Percentiles rank a stretch among this genome's conserved stretches.
Evolutionary conservation across 805 yeast species (phyloP).

Genomic region (Diddensiella caesifluorescens): DNA sequence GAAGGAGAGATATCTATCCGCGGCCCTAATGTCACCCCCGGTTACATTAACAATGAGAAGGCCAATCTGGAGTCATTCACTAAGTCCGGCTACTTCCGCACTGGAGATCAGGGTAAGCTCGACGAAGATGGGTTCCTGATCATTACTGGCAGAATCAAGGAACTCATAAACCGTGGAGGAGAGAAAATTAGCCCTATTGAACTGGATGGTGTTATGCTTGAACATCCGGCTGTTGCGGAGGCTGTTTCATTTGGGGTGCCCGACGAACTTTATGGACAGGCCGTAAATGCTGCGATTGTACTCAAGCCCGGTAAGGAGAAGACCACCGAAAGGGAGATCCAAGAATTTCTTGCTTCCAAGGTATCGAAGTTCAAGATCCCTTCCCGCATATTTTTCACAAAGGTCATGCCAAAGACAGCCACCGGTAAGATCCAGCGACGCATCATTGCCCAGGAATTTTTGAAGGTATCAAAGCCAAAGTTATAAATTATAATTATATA

Average conservation of each 20-base stretch:
- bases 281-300: constrained; percentile 65
- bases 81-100: constrained; percentile 56
- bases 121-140: constrained; percentile 55
- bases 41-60: constrained; percentile 65
- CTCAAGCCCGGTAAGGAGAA: constrained; percentile 38
- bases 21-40: constrained; percentile 65
- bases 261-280: constrained; percentile 65
- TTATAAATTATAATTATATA: constrained; percentile 6
- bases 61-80: constrained; percentile 68
- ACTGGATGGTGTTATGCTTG: constrained; percentile 55
- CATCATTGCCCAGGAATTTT: constrained; percentile 47
- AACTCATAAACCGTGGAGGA: constrained; percentile 71
- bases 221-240: constrained; percentile 58
- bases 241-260: constrained; percentile 68
- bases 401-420: constrained; percentile 65
- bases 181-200: constrained; percentile 74
- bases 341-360: constrained; percentile 40
- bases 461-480: constrained; percentile 23
- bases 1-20: constrained; percentile 66
- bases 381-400: constrained; percentile 49
- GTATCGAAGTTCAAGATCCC: constrained; percentile 61
- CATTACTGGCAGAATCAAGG: constrained; percentile 68
- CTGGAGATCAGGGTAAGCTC: constrained; percentile 70
- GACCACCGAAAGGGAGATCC: constrained; percentile 41
- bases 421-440: constrained; percentile 74